Evolutionary conservation across 2,329 filamentous ascomycete genomes (phyloP).

Genomic region (Fusarium oligoseptatum): DNA sequence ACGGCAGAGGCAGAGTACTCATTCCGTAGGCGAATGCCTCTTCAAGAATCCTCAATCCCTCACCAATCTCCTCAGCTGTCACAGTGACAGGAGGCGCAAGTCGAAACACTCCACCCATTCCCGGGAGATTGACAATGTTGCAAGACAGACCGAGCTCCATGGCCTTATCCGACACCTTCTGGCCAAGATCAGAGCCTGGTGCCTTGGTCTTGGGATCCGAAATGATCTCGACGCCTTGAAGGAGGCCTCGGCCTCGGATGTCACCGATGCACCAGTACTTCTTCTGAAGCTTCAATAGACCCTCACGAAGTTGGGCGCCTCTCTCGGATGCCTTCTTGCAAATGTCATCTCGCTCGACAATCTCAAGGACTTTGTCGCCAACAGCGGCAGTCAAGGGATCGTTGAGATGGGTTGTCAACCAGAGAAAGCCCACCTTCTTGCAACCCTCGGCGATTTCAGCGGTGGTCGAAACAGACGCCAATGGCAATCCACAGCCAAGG

Average conservation of each 20-base stretch:
- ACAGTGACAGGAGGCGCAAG: slow-evolving; percentile 66
- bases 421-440: slow-evolving; percentile 60
- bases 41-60: slow-evolving; percentile 64
- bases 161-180: slow-evolving; percentile 58
- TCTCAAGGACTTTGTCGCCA: slow-evolving; percentile 67
- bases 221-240: slow-evolving; percentile 66
- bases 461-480: slow-evolving; percentile 64
- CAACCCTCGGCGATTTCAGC: slow-evolving; percentile 60
- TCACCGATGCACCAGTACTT: slow-evolving; percentile 67
- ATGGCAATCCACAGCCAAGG: slow-evolving; percentile 62
- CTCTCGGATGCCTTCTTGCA: slow-evolving; percentile 56
- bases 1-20: neutral
- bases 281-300: slow-evolving; percentile 58
- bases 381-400: slow-evolving; percentile 67
- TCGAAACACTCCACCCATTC: slow-evolving; percentile 64
- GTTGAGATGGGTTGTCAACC: slow-evolving; percentile 67
- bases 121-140: slow-evolving; percentile 61
- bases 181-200: slow-evolving; percentile 58
- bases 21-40: slow-evolving; percentile 56
- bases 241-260: slow-evolving; percentile 63
- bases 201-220: slow-evolving; percentile 55
- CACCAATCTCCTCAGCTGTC: slow-evolving; percentile 57
- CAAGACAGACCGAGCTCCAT: slow-evolving; percentile 62
- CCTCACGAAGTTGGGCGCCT: slow-evolving; percentile 58
- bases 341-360: slow-evolving; percentile 63